A percentile compares a stretch with the other conserved stretches of the same genome.
phyloP scores from a whole-genome alignment of 495 filamentous ascomycete species.

The Aspergillus panamensis region DNA sequence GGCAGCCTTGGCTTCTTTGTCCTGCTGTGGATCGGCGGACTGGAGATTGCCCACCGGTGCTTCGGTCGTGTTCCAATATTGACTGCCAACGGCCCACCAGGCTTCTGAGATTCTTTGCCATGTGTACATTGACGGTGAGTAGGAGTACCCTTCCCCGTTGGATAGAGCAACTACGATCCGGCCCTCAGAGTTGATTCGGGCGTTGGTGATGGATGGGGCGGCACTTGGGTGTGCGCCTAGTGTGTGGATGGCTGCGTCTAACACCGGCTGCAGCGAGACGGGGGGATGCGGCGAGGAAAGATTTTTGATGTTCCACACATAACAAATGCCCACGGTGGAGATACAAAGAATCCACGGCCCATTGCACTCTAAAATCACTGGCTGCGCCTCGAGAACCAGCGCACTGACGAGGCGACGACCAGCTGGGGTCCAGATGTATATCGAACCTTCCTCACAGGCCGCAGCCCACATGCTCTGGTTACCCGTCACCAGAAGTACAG shows the following conservation, averaged over 20 bases:
- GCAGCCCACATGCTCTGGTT: constrained; percentile 89
- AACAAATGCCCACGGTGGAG: constrained; percentile 80
- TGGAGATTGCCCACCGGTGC: constrained; percentile 74
- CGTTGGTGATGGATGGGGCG: constrained; percentile 79
- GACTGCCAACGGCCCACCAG: constrained; percentile 97
- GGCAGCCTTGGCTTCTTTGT: constrained; percentile 50
- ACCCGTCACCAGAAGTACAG: constrained; percentile 81
- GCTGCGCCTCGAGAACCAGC: constrained; percentile 83
- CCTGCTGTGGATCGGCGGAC: constrained; percentile 56
- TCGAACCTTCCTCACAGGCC: constrained; percentile 87
- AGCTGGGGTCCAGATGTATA: constrained; percentile 94
- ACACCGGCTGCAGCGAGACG: constrained; percentile 80
- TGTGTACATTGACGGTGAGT: constrained; percentile 74
- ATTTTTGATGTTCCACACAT: constrained; percentile 92
- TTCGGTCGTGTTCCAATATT: constrained; percentile 98
- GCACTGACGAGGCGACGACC: constrained; percentile 81
- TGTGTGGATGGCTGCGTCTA: constrained; percentile 78
- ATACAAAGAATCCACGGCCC: constrained; percentile 88
- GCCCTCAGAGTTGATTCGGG: constrained; percentile 83
- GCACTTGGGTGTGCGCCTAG: constrained; percentile 64
- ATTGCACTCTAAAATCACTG: constrained; percentile 86
- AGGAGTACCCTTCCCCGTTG: constrained; percentile 91
- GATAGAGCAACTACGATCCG: constrained; percentile 78
- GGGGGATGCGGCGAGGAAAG: constrained; percentile 83
- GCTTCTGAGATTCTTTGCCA: constrained; percentile 93